Conservation (phyloP, 768 basidiomycete species). For the Kondoa subrosea region DNA sequence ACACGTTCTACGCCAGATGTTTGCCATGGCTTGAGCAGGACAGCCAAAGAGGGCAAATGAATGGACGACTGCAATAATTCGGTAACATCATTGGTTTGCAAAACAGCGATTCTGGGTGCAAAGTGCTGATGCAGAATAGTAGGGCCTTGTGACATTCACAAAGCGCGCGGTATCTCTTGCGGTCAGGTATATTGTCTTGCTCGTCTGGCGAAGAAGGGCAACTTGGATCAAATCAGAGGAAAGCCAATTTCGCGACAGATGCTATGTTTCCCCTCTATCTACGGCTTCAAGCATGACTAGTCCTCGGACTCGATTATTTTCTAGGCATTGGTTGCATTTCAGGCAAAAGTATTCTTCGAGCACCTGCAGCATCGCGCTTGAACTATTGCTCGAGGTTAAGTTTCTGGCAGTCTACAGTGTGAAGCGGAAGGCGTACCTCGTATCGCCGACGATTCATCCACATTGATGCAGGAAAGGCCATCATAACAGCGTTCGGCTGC, state of each 20-base stretch:
- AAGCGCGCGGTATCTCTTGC: neutral
- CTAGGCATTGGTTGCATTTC: too few relatives aligned
- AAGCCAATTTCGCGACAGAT: too few relatives aligned
- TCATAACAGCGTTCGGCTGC: neutral
- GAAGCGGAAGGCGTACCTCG: too few relatives aligned
- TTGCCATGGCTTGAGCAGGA: slow-evolving; percentile 17
- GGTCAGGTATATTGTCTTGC: neutral
- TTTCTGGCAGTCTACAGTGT: too few relatives aligned
- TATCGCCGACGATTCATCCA: neutral
- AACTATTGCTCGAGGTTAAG: too few relatives aligned
- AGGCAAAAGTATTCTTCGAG: too few relatives aligned
- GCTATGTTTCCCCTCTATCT: too few relatives aligned
- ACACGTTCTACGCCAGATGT: slow-evolving; percentile 15
- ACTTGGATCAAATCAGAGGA: too few relatives aligned
- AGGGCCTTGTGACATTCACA: neutral
- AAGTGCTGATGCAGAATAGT: neutral
- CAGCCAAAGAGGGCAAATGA: slow-evolving; percentile 12
- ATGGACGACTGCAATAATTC: slow-evolving; percentile 4
- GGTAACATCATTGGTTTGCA: neutral
- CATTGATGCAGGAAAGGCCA: neutral
- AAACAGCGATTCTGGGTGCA: neutral
- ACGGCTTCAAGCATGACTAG: too few relatives aligned
- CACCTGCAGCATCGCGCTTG: too few relatives aligned
- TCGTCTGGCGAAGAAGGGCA: too few relatives aligned
- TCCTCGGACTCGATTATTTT: too few relatives aligned